Evolutionary conservation across 108 stramenopile species (phyloP).

Genomic region (Nitzschia putrida): DNA sequence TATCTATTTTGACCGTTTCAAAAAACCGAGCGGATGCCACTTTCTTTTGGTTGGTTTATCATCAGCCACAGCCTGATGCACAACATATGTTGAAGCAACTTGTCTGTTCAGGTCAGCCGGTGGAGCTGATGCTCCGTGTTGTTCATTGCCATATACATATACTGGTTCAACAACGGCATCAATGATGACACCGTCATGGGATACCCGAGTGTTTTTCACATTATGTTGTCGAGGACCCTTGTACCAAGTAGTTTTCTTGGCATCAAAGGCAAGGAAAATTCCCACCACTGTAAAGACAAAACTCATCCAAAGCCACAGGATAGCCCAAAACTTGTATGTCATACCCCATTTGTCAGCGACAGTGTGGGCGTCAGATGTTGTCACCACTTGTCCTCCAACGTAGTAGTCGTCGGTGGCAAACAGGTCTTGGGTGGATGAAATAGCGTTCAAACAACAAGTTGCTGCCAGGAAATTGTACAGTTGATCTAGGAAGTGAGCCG

Average conservation of each 20-base stretch:
- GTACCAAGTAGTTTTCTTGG: neutral
- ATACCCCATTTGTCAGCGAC: slow-evolving; percentile 44
- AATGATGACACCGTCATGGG: too few relatives aligned
- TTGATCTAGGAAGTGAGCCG: slow-evolving; percentile 26
- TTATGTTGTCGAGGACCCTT: neutral
- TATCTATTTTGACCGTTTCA: too few relatives aligned
- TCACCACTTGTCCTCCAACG: slow-evolving; percentile 30
- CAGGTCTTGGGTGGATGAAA: slow-evolving; percentile 41
- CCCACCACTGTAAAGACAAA: slow-evolving; percentile 37
- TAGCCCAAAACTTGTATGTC: slow-evolving; percentile 43
- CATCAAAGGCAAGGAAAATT: slow-evolving; percentile 34
- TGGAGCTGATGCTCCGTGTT: too few relatives aligned
- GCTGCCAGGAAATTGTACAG: slow-evolving; percentile 45
- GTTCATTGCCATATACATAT: too few relatives aligned
- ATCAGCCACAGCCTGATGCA: too few relatives aligned
- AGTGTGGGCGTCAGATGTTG: slow-evolving; percentile 37
- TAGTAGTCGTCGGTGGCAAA: slow-evolving; percentile 25
- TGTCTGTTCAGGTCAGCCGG: too few relatives aligned
- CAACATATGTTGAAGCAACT: too few relatives aligned
- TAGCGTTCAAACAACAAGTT: slow-evolving; percentile 52
- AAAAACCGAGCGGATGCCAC: too few relatives aligned
- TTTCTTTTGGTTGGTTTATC: too few relatives aligned
- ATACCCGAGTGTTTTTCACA: neutral
- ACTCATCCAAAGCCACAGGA: slow-evolving; percentile 43
- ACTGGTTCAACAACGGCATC: too few relatives aligned